A percentile compares a stretch with the other conserved stretches of the same genome.
phyloP scores from a whole-genome alignment of 371 early-diverging fungal genomes.

The Homolaphlyctis polyrhiza region DNA sequence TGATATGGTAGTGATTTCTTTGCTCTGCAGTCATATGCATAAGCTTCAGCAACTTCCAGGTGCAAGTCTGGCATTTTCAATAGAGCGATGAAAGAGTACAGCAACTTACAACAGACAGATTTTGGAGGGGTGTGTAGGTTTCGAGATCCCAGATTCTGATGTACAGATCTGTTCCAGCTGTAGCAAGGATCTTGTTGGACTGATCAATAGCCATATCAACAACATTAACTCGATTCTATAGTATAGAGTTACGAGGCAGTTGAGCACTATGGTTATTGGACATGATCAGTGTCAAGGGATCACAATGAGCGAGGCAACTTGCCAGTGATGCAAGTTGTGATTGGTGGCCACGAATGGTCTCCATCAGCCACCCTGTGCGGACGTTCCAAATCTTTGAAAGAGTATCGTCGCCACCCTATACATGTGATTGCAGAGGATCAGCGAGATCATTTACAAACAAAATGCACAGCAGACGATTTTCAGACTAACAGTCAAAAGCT shows the following conservation, averaged over 20 bases:
- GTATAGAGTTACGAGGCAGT: too few relatives aligned
- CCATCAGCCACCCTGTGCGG: constrained; percentile 70
- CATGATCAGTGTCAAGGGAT: too few relatives aligned
- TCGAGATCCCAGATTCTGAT: constrained; percentile 77
- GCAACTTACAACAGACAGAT: constrained; percentile 39
- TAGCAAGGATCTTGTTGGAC: constrained; percentile 76
- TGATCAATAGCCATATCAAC: constrained; percentile 73
- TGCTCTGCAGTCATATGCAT: constrained; percentile 23
- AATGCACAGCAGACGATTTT: background rate
- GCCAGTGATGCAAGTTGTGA: background rate
- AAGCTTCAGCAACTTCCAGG: constrained; percentile 6
- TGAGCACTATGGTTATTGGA: too few relatives aligned
- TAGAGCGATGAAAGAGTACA: background rate
- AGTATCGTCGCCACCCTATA: constrained; percentile 68
- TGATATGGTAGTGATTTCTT: constrained; percentile 60
- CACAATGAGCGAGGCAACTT: too few relatives aligned
- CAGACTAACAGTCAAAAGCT: background rate
- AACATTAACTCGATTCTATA: constrained; percentile 53
- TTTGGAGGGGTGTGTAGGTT: constrained; percentile 63
- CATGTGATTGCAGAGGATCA: background rate
- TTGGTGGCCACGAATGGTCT: constrained; percentile 75
- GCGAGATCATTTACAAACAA: background rate
- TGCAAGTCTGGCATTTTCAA: background rate
- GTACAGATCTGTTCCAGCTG: constrained; percentile 72
- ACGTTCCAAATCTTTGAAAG: constrained; percentile 86